Percentiles rank a stretch among this genome's conserved stretches.
Conservation (phyloP, 2,329 filamentous ascomycete species). For the Hysterium pulicare region DNA sequence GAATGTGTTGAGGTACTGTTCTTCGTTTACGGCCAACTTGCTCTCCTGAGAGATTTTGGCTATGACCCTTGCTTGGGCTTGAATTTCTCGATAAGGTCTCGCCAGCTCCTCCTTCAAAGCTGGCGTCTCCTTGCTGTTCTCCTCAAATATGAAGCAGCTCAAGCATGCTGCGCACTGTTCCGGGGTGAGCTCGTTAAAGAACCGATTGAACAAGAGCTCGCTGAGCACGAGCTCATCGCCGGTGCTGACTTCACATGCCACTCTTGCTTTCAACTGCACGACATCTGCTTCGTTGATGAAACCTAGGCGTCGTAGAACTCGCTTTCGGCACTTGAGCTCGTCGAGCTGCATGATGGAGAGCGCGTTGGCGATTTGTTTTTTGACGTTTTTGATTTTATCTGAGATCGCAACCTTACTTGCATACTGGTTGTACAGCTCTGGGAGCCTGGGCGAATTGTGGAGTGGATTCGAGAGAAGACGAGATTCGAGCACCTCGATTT, state of each 20-base stretch:
- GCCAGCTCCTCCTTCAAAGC: slow-evolving; percentile 75
- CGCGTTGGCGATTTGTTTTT: slow-evolving; percentile 81
- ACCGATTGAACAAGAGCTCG: slow-evolving; percentile 91
- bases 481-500: slow-evolving; percentile 96
- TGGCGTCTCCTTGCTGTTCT: slow-evolving; percentile 77
- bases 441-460: slow-evolving; percentile 81
- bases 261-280: slow-evolving; percentile 92
- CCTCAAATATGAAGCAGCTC: slow-evolving; percentile 95
- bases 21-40: slow-evolving; percentile 90
- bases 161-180: slow-evolving; percentile 83
- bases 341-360: slow-evolving; percentile 90
- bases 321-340: slow-evolving; percentile 92
- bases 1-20: slow-evolving; percentile 84
- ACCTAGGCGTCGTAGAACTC: slow-evolving; percentile 85
- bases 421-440: slow-evolving; percentile 84
- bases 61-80: slow-evolving; percentile 79
- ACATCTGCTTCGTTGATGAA: slow-evolving; percentile 97
- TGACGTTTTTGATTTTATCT: slow-evolving; percentile 80
- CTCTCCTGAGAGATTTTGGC: slow-evolving; percentile 94
- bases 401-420: slow-evolving; percentile 71
- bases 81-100: slow-evolving; percentile 82
- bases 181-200: slow-evolving; percentile 92
- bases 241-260: slow-evolving; percentile 96
- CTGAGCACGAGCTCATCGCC: slow-evolving; percentile 92
- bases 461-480: slow-evolving; percentile 83